Conservation (phyloP, 129 eudicot species). For the Artemisia tridentata region DNA sequence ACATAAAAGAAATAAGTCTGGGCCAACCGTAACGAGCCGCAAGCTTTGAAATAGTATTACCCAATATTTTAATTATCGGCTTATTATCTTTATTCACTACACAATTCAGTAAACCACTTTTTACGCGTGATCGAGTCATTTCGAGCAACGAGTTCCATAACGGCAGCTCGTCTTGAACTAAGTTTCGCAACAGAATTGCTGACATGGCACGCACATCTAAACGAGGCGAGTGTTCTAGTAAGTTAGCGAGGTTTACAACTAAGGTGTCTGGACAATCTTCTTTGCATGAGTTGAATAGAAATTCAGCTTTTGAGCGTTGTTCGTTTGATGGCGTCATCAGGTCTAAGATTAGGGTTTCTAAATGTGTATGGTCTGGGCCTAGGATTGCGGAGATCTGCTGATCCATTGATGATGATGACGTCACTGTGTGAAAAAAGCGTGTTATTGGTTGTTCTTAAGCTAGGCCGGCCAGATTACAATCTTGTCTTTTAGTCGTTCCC, state of each 20-base stretch:
- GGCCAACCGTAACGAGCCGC: slow-evolving; percentile 46
- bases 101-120: slow-evolving; percentile 47
- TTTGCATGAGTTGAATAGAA: slow-evolving; percentile 70
- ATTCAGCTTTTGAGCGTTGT: slow-evolving; percentile 88
- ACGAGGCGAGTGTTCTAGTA: slow-evolving; percentile 64
- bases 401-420: too few species aligned
- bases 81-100: slow-evolving; percentile 64
- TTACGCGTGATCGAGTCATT: slow-evolving; percentile 50
- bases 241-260: slow-evolving; percentile 64
- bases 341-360: too few species aligned
- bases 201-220: slow-evolving; percentile 86
- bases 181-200: slow-evolving; percentile 77
- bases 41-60: slow-evolving; percentile 85
- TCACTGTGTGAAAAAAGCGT: too few species aligned
- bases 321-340: slow-evolving; percentile 94
- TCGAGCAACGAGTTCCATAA: slow-evolving; percentile 51
- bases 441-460: too few species aligned
- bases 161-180: slow-evolving; percentile 57
- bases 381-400: too few species aligned
- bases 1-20: slow-evolving; percentile 53
- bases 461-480: too few species aligned
- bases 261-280: slow-evolving; percentile 78
- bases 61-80: slow-evolving; percentile 66
- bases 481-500: too few species aligned
- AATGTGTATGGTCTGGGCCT: too few species aligned